Evolutionary conservation across 495 filamentous ascomycete genomes (phyloP).

Genomic region (Hypoxylon cercidicola): DNA sequence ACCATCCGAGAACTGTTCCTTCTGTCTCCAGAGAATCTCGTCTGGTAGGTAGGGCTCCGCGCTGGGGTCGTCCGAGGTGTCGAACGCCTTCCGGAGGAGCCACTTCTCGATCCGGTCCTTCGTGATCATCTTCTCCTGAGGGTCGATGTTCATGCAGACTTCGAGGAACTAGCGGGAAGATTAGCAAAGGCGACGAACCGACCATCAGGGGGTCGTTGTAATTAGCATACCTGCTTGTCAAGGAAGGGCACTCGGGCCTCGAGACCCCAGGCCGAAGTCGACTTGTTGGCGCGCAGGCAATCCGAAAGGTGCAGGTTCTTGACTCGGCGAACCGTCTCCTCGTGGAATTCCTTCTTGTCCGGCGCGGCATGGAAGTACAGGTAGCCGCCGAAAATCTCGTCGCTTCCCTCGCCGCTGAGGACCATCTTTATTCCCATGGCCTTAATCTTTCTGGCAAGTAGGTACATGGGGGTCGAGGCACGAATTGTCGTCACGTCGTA

Average conservation of each 20-base stretch:
- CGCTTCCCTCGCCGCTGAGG: constrained; percentile 92
- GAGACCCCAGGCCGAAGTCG: constrained; percentile 97
- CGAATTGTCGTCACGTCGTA: constrained; percentile 99
- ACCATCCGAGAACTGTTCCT: constrained; percentile 98
- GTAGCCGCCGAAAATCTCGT: constrained; percentile 98
- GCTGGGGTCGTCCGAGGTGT: constrained; percentile 85
- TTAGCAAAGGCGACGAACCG: constrained; percentile 1
- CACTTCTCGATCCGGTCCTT: constrained; percentile 95
- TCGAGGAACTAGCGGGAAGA: constrained; percentile 78
- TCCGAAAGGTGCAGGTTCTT: constrained; percentile 96
- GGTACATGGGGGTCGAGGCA: constrained; percentile 98
- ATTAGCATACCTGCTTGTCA: constrained; percentile 75
- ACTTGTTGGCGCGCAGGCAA: constrained; percentile 98
- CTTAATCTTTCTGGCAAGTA: constrained; percentile 98
- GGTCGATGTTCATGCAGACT: constrained; percentile 90
- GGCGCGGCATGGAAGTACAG: constrained; percentile 98
- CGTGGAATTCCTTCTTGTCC: constrained; percentile 89
- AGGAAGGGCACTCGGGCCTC: constrained; percentile 98
- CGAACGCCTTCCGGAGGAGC: constrained; percentile 96
- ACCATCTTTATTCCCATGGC: constrained; percentile 99
- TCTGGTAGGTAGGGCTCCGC: constrained; percentile 87
- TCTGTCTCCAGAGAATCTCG: constrained; percentile 96
- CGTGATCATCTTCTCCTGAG: constrained; percentile 92
- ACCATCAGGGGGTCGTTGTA: not conserved
- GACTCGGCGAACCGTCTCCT: constrained; percentile 89